Base-by-base conservation (phyloP, 495 filamentous ascomycete species). In the Cryomyces antarcticus region DNA sequence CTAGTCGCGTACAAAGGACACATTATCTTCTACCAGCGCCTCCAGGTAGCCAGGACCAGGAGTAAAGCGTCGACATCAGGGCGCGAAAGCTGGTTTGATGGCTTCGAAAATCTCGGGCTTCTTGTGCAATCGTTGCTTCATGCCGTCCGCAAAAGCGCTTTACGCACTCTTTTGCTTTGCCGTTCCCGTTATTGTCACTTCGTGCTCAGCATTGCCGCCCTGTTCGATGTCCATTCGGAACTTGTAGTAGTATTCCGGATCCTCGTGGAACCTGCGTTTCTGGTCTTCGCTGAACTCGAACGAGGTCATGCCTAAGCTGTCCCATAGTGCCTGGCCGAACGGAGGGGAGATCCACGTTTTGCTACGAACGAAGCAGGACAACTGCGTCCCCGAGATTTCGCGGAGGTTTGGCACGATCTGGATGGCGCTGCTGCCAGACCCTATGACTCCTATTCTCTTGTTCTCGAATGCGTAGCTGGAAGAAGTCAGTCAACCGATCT, bases 41-140 rank as follows among this genome's bases (percentile, higher is more conserved):
- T 59, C 58, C 5, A 61, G 48, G 39, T 56, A 62, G 4, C 58
- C 57, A 3, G 57, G 55, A 0, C 58, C 58, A 10, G 58, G 58
- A 3, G 58, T 62, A 28, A 62, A 42, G 12, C 58, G 43, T 34
- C 58, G 38, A 36, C 58, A 61, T 2, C 58, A 57, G 2, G 53
- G 55, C 5, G 51, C 41, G 35, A 62, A 62, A 6, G 34, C 37
- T 5, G 59, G 59, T 11, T 56, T 50, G 4, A 62, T 47, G 27
- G 41, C 43, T 7, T 59, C 48, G 39, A 49, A 51, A 37, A 57
- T 55, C 31, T 57, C 38, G 5, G 58, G 58, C 17, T 49, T 49
- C 34, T 39, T 45, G 33, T 38, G 38, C 30, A 62, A 39, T 17
- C 57, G 30, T 7, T 49, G 41, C 30, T 46, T 49, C 58, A 62